Evolutionary conservation across 208 protist species (phyloP).

Genomic region (Acanthamoeba healyi): DNA sequence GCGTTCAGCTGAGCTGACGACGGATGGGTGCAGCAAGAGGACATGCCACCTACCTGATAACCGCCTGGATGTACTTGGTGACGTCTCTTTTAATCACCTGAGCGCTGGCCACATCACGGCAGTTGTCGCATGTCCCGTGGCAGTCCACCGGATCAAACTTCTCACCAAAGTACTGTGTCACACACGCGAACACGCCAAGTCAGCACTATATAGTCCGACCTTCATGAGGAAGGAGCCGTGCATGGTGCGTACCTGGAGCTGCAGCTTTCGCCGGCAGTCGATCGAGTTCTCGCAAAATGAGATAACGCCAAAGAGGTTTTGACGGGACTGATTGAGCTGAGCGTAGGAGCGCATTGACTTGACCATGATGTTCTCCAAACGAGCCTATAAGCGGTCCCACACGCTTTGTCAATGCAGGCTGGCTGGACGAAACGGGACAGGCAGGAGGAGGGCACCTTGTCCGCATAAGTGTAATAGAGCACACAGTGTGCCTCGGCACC

Average conservation of each 20-base stretch:
- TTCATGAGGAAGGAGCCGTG: too few relatives aligned
- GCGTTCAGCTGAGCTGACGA: not conserved
- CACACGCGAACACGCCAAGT: not conserved
- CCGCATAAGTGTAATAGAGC: slow-evolving; percentile 65
- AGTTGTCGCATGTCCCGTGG: slow-evolving; percentile 67
- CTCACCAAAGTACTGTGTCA: slow-evolving; percentile 65
- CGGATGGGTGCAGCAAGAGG: not conserved
- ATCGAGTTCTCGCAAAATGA: slow-evolving; percentile 68
- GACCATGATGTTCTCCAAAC: slow-evolving; percentile 49
- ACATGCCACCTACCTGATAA: not conserved
- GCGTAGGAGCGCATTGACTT: slow-evolving; percentile 43
- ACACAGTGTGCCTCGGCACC: slow-evolving; percentile 51
- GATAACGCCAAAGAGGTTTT: slow-evolving; percentile 64
- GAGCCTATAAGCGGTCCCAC: too few relatives aligned
- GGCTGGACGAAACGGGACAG: too few relatives aligned
- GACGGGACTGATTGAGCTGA: slow-evolving; percentile 29
- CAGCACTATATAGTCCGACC: not conserved
- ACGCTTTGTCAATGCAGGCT: too few relatives aligned
- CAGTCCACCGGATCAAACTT: slow-evolving; percentile 71
- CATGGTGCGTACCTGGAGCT: slow-evolving; percentile 39
- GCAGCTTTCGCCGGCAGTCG: slow-evolving; percentile 69
- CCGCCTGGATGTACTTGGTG: not conserved
- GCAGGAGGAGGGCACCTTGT: not conserved
- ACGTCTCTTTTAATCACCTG: not conserved
- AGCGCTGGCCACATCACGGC: slow-evolving; percentile 14